These are phyloP conservation scores for Oryza officinalis DNA, from an alignment of 176 grass and related monocot genomes.

Conservation along the genomic window DNA sequence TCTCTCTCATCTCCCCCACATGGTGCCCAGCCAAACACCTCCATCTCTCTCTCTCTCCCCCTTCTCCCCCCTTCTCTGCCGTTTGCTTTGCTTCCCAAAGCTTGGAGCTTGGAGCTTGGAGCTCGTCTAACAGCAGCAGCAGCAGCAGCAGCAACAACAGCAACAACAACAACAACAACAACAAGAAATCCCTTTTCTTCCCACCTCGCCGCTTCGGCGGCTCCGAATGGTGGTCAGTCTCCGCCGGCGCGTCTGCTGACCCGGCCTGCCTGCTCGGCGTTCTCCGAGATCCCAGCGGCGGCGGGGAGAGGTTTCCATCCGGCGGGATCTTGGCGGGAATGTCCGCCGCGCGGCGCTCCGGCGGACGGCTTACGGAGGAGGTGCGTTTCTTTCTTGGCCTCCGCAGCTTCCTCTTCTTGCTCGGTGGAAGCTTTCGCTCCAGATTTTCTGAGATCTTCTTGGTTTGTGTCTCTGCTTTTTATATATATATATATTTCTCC, in stretches of 20 bases:
- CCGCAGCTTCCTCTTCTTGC: not conserved
- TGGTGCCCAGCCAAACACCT: too few relatives aligned
- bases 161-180: not conserved
- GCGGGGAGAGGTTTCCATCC: not conserved
- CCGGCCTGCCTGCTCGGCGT: not conserved
- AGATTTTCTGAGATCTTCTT: not conserved
- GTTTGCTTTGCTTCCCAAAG: not conserved
- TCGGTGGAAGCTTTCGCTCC: not conserved
- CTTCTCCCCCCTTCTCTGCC: not conserved
- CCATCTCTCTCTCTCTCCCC: not conserved
- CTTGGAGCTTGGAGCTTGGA: not conserved
- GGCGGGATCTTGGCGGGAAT: conserved; percentile 36
- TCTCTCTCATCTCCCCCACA: too few relatives aligned
- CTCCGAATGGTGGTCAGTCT: not conserved
- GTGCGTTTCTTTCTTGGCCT: conserved; percentile 21
- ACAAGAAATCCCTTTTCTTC: conserved; percentile 7
- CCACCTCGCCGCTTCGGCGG: not conserved
- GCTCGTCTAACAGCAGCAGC: not conserved
- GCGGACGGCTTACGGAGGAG: not conserved
- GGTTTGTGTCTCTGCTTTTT: not conserved
- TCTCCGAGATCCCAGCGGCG: not conserved
- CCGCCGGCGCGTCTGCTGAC: not conserved
- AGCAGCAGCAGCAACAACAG: too few relatives aligned
- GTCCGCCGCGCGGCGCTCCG: not conserved
- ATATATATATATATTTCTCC: too few relatives aligned